These are phyloP conservation scores for Populus nigra DNA, from an alignment of 345 rosid species.

Conservation along the genomic window DNA sequence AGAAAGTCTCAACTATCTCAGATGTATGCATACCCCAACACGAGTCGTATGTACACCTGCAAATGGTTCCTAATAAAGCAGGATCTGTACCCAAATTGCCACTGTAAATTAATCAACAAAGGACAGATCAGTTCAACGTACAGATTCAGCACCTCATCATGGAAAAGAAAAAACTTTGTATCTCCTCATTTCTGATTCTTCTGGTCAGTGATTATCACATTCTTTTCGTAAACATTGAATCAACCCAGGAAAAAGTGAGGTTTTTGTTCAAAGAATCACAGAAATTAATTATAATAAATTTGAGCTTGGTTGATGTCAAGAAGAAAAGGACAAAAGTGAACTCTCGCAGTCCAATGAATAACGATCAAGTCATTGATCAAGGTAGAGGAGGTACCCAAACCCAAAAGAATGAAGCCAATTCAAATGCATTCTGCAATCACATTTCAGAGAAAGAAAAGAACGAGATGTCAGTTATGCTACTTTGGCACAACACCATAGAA, in stretches of 20 bases:
- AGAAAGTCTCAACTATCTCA: slow-evolving; percentile 4
- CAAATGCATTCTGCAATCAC: slow-evolving; percentile 79
- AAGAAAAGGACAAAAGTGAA: neutral
- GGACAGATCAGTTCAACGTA: slow-evolving; percentile 10
- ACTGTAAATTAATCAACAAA: slow-evolving; percentile 46
- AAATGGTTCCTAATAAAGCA: slow-evolving; percentile 77
- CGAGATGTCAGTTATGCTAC: slow-evolving; percentile 19
- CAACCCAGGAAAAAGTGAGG: neutral
- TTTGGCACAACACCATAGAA: neutral
- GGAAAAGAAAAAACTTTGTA: too few relatives aligned
- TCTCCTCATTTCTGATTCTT: neutral
- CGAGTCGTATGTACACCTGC: slow-evolving; percentile 70
- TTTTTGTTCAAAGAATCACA: neutral
- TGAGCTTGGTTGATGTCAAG: neutral
- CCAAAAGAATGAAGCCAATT: slow-evolving; percentile 95
- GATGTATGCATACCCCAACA: slow-evolving; percentile 59
- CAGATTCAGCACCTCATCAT: neutral
- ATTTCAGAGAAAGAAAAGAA: slow-evolving; percentile 12
- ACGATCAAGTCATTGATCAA: slow-evolving; percentile 16
- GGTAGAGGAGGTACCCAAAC: slow-evolving; percentile 71
- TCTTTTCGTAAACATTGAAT: neutral
- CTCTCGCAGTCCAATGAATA: slow-evolving; percentile 6
- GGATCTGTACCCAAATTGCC: slow-evolving; percentile 94
- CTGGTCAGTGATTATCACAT: neutral
- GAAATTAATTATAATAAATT: slow-evolving; percentile 3